phyloP scores from a whole-genome alignment of 805 yeast species.

The Candida golubevii region DNA sequence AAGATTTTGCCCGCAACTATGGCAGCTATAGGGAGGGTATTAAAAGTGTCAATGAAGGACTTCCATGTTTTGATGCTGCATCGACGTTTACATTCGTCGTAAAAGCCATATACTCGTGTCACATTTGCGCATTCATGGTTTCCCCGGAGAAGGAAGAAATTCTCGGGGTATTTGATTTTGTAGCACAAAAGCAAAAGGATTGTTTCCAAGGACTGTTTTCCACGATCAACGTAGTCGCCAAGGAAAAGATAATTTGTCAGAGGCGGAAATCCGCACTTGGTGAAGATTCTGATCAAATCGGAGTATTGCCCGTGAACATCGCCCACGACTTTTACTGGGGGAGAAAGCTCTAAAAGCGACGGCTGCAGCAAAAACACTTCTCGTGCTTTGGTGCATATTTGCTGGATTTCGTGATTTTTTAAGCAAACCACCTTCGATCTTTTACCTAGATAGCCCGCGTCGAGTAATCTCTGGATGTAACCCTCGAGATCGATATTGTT shows the following conservation, averaged over 20 bases:
- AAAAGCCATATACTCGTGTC: constrained; percentile 94
- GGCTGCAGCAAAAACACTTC: constrained; percentile 91
- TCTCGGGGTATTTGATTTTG: constrained; percentile 95
- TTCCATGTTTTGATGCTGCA: constrained; percentile 93
- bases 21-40: constrained; percentile 92
- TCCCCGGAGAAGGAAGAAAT: constrained; percentile 87
- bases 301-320: constrained; percentile 97
- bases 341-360: constrained; percentile 75
- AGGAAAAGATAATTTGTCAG: constrained; percentile 84
- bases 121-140: constrained; percentile 98
- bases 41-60: constrained; percentile 88
- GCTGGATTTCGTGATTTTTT: constrained; percentile 77
- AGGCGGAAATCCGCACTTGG: constrained; percentile 97
- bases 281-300: constrained; percentile 84
- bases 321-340: constrained; percentile 84
- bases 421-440: constrained; percentile 85
- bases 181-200: constrained; percentile 82
- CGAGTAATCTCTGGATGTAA: constrained; percentile 82
- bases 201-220: constrained; percentile 93
- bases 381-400: constrained; percentile 81
- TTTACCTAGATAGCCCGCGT: constrained; percentile 95
- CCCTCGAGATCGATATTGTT: constrained; percentile 64
- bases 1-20: constrained; percentile 93
- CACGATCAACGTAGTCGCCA: constrained; percentile 97
- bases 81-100: constrained; percentile 95